These are phyloP conservation scores for Boletus hoseneyae DNA, from an alignment of 1,284 basidiomycete genomes.

Conservation along the genomic window DNA sequence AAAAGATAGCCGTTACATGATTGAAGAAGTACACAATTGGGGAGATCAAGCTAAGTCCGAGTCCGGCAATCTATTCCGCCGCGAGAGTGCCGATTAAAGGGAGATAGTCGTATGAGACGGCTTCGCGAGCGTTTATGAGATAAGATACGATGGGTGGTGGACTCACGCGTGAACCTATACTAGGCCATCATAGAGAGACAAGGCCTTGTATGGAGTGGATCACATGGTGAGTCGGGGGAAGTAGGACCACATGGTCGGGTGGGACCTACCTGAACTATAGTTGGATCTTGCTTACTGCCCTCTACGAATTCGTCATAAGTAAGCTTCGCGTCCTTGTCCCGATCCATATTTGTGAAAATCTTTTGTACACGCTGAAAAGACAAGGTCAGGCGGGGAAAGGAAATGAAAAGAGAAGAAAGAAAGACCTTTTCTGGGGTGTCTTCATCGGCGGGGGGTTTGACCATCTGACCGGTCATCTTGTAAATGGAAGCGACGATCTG, in stretches of 20 bases:
- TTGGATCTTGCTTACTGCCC: conserved; percentile 96
- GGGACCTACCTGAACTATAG: conserved; percentile 84
- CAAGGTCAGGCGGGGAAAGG: conserved; percentile 13
- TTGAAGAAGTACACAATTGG: conserved; percentile 26
- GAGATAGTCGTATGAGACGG: conserved; percentile 26
- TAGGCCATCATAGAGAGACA: conserved; percentile 76
- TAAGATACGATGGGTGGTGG: conserved; percentile 21
- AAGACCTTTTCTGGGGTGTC: conserved; percentile 97
- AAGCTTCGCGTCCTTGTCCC: conserved; percentile 84
- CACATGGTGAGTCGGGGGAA: conserved; percentile 14
- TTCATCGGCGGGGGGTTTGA: conserved; percentile 95
- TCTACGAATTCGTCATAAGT: conserved; percentile 97
- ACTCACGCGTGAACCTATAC: conserved; percentile 42
- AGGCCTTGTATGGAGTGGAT: conserved; percentile 44
- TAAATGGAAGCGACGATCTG: conserved; percentile 95
- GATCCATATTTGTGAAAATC: conserved; percentile 93
- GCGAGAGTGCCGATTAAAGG: conserved; percentile 22
- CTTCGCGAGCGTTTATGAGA: conserved; percentile 25
- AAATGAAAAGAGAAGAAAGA: conserved; percentile 5
- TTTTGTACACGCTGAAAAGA: conserved; percentile 84
- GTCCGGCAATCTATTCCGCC: conserved; percentile 15
- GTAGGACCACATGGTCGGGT: conserved; percentile 9
- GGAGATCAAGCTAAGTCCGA: conserved; percentile 17
- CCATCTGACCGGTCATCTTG: conserved; percentile 99
- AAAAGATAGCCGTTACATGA: conserved; percentile 27